Evolutionary conservation across 1,284 basidiomycete genomes (phyloP).

Genomic region (Ceratobasidium sp.): DNA sequence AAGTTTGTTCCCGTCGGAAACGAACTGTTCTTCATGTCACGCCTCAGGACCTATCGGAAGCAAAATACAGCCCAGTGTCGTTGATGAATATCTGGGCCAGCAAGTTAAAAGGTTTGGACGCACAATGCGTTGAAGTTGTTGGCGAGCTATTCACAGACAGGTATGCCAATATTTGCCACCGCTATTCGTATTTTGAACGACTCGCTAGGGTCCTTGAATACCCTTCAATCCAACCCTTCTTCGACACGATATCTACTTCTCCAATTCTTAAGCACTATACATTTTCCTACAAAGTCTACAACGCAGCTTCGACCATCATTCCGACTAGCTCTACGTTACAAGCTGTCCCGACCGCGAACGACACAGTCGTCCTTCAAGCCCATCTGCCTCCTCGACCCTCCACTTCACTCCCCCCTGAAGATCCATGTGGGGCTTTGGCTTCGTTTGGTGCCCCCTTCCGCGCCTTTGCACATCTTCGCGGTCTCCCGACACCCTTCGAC

Average conservation of each 20-base stretch:
- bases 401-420: neutral
- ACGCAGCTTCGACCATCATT: constrained; percentile 17
- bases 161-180: neutral
- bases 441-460: constrained; percentile 33
- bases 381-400: constrained; percentile 20
- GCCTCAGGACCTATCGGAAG: constrained; percentile 17
- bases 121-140: constrained; percentile 33
- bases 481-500: constrained; percentile 25
- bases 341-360: constrained; percentile 26
- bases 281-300: constrained; percentile 26
- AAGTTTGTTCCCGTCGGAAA: constrained; percentile 32
- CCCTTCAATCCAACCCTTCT: constrained; percentile 17
- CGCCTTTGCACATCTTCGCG: constrained; percentile 33
- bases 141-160: constrained; percentile 35
- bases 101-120: constrained; percentile 11
- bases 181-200: neutral
- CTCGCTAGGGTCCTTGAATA: constrained; percentile 26
- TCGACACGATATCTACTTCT: constrained; percentile 27
- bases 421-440: constrained; percentile 21
- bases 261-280: constrained; percentile 34
- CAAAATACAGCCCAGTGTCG: constrained; percentile 10
- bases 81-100: constrained; percentile 36
- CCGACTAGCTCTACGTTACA: neutral
- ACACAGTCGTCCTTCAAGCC: constrained; percentile 35
- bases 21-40: constrained; percentile 18